phyloP scores from a whole-genome alignment of 495 filamentous ascomycete genomes.

The Talaromyces stipitatus region DNA sequence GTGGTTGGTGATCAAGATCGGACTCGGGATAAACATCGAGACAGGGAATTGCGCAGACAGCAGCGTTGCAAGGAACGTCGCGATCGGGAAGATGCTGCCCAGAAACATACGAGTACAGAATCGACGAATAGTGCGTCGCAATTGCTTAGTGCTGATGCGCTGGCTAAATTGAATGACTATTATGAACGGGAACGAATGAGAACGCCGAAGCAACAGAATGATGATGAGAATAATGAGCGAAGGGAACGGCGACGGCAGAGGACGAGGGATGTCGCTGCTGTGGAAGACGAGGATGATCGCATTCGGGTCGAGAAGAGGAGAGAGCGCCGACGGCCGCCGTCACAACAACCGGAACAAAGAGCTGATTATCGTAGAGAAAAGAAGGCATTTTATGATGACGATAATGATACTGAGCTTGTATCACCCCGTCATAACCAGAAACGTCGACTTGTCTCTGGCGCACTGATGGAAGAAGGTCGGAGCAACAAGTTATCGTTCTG shows the following conservation, averaged over 20 bases:
- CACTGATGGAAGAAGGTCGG: conserved; percentile 58
- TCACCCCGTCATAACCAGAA: conserved; percentile 37
- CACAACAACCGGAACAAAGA: neutral
- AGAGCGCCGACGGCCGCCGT: conserved; percentile 7
- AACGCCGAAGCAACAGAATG: conserved; percentile 20
- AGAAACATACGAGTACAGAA: conserved; percentile 33
- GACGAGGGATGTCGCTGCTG: conserved; percentile 17
- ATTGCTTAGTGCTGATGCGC: conserved; percentile 41
- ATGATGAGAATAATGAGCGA: conserved; percentile 19
- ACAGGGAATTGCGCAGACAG: conserved; percentile 12
- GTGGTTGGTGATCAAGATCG: conserved; percentile 1
- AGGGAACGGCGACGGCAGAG: conserved; percentile 21
- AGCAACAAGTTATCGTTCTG: conserved; percentile 30
- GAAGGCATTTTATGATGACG: conserved; percentile 7
- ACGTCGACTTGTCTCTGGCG: conserved; percentile 58
- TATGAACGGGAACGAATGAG: conserved; percentile 32
- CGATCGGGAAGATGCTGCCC: conserved; percentile 11
- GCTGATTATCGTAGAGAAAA: conserved; percentile 6
- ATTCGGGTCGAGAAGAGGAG: conserved; percentile 10
- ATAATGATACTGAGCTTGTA: conserved; percentile 12
- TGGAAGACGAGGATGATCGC: conserved; percentile 7
- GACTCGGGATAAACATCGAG: conserved; percentile 4
- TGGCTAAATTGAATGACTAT: conserved; percentile 54
- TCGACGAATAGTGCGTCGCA: conserved; percentile 33
- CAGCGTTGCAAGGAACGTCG: conserved; percentile 10